Evolutionary conservation across 192 early-diverging fungal genomes (phyloP).

Genomic region (Pilobolus umbonatus): DNA sequence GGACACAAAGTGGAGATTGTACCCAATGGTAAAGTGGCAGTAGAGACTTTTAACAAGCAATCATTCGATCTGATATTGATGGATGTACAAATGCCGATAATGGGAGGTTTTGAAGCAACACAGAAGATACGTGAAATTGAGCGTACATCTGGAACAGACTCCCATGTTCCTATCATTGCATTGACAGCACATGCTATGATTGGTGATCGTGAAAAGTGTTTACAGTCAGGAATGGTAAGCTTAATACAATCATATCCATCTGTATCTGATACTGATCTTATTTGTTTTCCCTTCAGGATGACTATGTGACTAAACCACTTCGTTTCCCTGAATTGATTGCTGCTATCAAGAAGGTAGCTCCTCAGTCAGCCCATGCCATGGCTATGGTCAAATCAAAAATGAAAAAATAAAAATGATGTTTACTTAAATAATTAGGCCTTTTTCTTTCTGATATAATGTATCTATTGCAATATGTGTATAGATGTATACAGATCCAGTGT

Average conservation of each 20-base stretch:
- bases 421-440: too few species aligned
- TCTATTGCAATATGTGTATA: too few species aligned
- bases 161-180: constrained; percentile 53
- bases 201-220: constrained; percentile 69
- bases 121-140: constrained; percentile 73
- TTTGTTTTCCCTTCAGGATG: constrained; percentile 26
- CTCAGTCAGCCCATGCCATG: constrained; percentile 18
- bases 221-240: constrained; percentile 62
- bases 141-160: constrained; percentile 26
- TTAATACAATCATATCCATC: background rate
- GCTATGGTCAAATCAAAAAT: background rate
- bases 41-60: constrained; percentile 54
- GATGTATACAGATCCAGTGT: too few species aligned
- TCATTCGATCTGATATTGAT: constrained; percentile 69
- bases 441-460: too few species aligned
- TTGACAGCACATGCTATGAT: constrained; percentile 73
- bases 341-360: constrained; percentile 26
- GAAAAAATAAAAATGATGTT: constrained; percentile 5
- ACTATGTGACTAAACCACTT: constrained; percentile 65
- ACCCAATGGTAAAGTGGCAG: constrained; percentile 74
- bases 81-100: constrained; percentile 88
- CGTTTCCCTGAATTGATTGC: constrained; percentile 23
- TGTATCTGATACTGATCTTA: background rate
- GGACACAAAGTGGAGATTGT: constrained; percentile 75
- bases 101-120: constrained; percentile 89